phyloP scores from a whole-genome alignment of 2,329 filamentous ascomycete species.

The Colletotrichum caudatum region DNA sequence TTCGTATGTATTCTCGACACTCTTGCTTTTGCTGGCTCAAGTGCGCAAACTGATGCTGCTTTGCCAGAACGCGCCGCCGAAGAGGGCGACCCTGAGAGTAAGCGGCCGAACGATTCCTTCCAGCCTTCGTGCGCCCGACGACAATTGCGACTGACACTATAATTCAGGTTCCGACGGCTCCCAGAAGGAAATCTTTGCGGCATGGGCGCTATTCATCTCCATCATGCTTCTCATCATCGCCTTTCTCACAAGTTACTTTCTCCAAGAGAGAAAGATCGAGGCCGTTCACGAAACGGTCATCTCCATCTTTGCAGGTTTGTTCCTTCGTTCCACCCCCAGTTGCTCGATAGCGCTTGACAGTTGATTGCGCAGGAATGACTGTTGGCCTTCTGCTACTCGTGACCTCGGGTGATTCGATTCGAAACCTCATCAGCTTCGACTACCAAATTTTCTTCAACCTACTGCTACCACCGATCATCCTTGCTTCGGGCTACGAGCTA shows the following conservation, averaged over 20 bases:
- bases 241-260: slow-evolving; percentile 95
- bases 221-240: slow-evolving; percentile 94
- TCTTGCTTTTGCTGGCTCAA: neutral
- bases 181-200: slow-evolving; percentile 92
- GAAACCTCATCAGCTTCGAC: slow-evolving; percentile 94
- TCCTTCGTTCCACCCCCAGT: neutral
- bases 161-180: slow-evolving; percentile 50
- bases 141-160: slow-evolving; percentile 35
- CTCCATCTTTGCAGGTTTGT: slow-evolving; percentile 91
- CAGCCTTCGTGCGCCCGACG: slow-evolving; percentile 4
- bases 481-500: slow-evolving; percentile 95
- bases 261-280: slow-evolving; percentile 97
- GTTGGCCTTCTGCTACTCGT: slow-evolving; percentile 90
- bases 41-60: slow-evolving; percentile 26
- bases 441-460: slow-evolving; percentile 99
- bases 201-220: slow-evolving; percentile 97
- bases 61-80: slow-evolving; percentile 35
- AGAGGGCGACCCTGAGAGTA: slow-evolving; percentile 39
- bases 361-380: slow-evolving; percentile 79
- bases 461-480: slow-evolving; percentile 96
- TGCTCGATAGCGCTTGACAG: slow-evolving; percentile 8
- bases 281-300: slow-evolving; percentile 98
- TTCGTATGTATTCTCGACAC: slow-evolving; percentile 22
- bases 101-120: slow-evolving; percentile 13
- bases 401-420: slow-evolving; percentile 83